phyloP scores from a whole-genome alignment of 805 yeast genomes.

The Lachancea mirantina region DNA sequence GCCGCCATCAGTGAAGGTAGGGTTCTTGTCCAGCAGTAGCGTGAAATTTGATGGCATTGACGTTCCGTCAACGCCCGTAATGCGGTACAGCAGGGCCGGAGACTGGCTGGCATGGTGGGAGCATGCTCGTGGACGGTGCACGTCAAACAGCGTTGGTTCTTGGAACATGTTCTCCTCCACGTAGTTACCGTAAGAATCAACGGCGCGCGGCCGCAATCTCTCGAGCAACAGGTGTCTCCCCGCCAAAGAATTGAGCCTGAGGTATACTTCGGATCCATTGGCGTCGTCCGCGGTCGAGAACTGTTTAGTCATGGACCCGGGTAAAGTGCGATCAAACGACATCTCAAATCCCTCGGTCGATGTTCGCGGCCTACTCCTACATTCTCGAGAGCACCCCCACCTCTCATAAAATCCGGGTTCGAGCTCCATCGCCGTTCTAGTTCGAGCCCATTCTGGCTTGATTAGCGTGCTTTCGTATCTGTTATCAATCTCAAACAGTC shows the following conservation, averaged over 20 bases:
- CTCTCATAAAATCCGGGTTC: constrained; percentile 27
- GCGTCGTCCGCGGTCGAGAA: no score
- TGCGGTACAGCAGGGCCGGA: constrained; percentile 14
- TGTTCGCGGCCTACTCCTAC: constrained; percentile 13
- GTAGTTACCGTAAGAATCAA: constrained; percentile 36
- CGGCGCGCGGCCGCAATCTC: constrained; percentile 31
- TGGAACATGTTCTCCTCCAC: constrained; percentile 24
- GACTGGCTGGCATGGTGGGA: constrained; percentile 10
- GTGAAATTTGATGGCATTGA: constrained; percentile 6
- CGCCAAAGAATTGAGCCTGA: constrained; percentile 1
- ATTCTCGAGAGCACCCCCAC: constrained; percentile 20
- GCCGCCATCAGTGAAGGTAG: constrained; percentile 1
- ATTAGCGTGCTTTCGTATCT: constrained; percentile 35
- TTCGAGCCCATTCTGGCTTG: constrained; percentile 34
- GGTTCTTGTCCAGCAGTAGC: constrained; percentile 7
- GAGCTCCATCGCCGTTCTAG: constrained; percentile 28
- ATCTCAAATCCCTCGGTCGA: constrained; percentile 27
- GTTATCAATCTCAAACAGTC: constrained; percentile 40
- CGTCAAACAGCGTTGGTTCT: constrained; percentile 7
- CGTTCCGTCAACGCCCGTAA: constrained; percentile 11
- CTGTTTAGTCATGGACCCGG: constrained; percentile 5
- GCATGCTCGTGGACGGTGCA: constrained; percentile 8
- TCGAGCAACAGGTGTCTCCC: constrained; percentile 40
- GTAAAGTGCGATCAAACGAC: constrained; percentile 17
- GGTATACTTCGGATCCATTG: background rate